These are phyloP conservation scores for Pichia sp. DNA, from an alignment of 1,139 yeast species.

Conservation along the genomic window DNA sequence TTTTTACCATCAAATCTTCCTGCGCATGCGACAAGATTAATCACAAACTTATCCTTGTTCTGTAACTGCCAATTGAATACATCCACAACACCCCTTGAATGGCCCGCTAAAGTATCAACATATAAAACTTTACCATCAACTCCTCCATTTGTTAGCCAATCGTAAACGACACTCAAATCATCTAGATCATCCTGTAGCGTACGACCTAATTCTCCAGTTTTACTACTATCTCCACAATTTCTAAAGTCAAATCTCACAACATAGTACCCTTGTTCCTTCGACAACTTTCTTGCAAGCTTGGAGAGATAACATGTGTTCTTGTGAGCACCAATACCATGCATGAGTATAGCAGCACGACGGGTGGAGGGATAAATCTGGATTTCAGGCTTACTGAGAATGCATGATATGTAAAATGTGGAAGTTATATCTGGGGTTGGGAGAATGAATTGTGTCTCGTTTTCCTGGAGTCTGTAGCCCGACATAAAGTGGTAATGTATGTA, in stretches of 20 bases:
- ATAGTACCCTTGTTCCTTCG: constrained; percentile 52
- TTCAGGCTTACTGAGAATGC: constrained; percentile 19
- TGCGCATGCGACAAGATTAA: constrained; percentile 56
- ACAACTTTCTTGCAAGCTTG: constrained; percentile 51
- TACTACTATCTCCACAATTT: constrained; percentile 75
- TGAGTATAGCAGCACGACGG: constrained; percentile 31
- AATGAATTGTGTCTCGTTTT: constrained; percentile 12
- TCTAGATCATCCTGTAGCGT: constrained; percentile 54
- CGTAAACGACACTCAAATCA: constrained; percentile 53
- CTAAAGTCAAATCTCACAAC: constrained; percentile 77
- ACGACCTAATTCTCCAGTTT: constrained; percentile 48
- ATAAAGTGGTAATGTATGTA: no score
- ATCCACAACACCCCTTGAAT: constrained; percentile 78
- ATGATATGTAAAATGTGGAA: constrained; percentile 11
- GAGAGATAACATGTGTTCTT: constrained; percentile 73
- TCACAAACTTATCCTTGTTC: constrained; percentile 32
- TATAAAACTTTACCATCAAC: constrained; percentile 38
- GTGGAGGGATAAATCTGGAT: constrained; percentile 15
- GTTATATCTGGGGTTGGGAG: constrained; percentile 10
- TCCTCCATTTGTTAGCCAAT: constrained; percentile 34
- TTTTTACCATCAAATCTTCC: constrained; percentile 48
- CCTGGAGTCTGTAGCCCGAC: constrained; percentile 11
- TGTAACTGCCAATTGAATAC: constrained; percentile 60
- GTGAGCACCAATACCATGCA: constrained; percentile 85
- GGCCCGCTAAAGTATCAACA: constrained; percentile 56